A percentile compares a stretch with the other conserved stretches of the same genome.
Evolutionary conservation across 495 filamentous ascomycete genomes (phyloP).

Genomic region (Tuber umbilicatum): DNA sequence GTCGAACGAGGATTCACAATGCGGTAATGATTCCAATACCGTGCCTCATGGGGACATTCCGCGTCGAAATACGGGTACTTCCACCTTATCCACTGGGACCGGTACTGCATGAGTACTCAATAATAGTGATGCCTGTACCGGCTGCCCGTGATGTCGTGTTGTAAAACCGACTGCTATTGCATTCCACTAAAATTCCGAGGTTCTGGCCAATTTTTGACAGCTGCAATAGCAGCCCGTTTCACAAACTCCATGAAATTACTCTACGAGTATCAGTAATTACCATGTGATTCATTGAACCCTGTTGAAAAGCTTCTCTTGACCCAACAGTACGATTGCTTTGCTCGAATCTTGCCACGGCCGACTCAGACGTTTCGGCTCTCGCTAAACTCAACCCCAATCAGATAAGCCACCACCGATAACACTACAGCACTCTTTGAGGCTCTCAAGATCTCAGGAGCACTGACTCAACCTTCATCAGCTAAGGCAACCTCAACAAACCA

Average conservation of each 20-base stretch:
- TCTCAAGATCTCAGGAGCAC: background rate
- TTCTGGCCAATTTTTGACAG: background rate
- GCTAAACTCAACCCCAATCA: background rate
- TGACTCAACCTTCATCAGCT: background rate
- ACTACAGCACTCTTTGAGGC: background rate
- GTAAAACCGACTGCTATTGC: too few species aligned
- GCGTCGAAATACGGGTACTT: too few species aligned
- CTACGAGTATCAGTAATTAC: background rate
- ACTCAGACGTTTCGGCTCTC: background rate
- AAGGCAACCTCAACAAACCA: background rate
- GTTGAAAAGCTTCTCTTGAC: background rate
- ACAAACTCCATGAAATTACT: too few species aligned
- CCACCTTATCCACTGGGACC: too few species aligned
- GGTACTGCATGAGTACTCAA: too few species aligned
- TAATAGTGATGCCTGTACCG: too few species aligned
- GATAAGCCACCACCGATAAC: background rate
- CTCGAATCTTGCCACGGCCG: background rate
- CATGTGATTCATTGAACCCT: background rate
- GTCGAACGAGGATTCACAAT: background rate
- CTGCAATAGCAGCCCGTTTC: background rate
- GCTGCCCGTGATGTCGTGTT: too few species aligned
- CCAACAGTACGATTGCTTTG: background rate
- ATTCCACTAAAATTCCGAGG: too few species aligned
- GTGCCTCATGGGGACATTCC: background rate
- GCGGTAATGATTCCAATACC: background rate